Conservation (phyloP, 2,329 filamentous ascomycete genomes). For the Colletotrichum eleusines region DNA sequence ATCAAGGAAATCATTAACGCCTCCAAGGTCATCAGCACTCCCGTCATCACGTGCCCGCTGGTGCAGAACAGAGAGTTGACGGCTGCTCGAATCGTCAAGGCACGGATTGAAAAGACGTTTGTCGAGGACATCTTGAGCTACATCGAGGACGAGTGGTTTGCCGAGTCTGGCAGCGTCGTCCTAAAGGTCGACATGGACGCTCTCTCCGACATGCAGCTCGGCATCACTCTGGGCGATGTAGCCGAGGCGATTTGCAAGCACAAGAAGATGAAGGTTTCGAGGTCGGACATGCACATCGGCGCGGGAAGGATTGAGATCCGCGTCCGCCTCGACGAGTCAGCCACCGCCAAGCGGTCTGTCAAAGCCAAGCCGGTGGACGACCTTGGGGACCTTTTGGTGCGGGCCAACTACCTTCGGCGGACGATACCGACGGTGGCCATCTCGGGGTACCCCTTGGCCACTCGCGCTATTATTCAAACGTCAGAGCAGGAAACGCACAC, state of each 20-base stretch:
- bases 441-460: constrained; percentile 87
- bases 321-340: constrained; percentile 69
- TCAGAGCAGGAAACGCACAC: constrained; percentile 75
- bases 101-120: constrained; percentile 94
- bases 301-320: constrained; percentile 78
- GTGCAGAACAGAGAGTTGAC: constrained; percentile 80
- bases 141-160: constrained; percentile 91
- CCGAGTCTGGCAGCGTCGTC: constrained; percentile 79
- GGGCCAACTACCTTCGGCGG: constrained; percentile 88
- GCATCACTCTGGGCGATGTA: constrained; percentile 81
- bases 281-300: constrained; percentile 73
- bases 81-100: constrained; percentile 91
- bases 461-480: constrained; percentile 89
- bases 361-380: constrained; percentile 61
- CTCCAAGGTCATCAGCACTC: constrained; percentile 92
- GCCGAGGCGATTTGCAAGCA: constrained; percentile 80
- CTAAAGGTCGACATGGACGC: constrained; percentile 85
- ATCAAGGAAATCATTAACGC: constrained; percentile 99
- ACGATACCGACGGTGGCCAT: constrained; percentile 86
- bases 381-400: constrained; percentile 70
- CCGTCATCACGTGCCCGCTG: constrained; percentile 89
- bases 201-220: constrained; percentile 84
- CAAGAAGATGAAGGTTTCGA: constrained; percentile 84
- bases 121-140: constrained; percentile 83
- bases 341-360: constrained; percentile 60